These are phyloP conservation scores for Globisporangium recalcitrans DNA, from an alignment of 352 stramenopile genomes.

Conservation along the genomic window DNA sequence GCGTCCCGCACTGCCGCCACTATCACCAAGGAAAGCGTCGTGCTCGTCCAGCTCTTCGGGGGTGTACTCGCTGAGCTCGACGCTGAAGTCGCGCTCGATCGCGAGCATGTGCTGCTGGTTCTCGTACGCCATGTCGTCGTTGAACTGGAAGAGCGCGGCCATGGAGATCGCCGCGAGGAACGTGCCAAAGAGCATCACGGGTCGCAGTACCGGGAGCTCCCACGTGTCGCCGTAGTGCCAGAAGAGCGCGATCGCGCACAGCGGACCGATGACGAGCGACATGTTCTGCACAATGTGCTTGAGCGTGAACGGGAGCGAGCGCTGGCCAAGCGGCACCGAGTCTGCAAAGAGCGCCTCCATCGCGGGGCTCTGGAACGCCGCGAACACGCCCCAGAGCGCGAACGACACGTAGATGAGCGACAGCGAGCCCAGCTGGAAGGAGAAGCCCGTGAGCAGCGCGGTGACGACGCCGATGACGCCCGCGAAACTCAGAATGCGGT, in stretches of 20 bases:
- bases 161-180: slow-evolving; percentile 55
- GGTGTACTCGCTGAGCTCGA: slow-evolving; percentile 40
- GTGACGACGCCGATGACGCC: slow-evolving; percentile 32
- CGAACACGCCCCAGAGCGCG: slow-evolving; percentile 75
- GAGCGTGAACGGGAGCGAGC: slow-evolving; percentile 74
- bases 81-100: slow-evolving; percentile 58
- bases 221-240: slow-evolving; percentile 67
- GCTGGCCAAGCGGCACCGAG: slow-evolving; percentile 58
- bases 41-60: slow-evolving; percentile 16
- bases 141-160: slow-evolving; percentile 66
- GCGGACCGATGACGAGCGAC: slow-evolving; percentile 45
- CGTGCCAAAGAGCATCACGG: slow-evolving; percentile 64
- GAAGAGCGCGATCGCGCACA: slow-evolving; percentile 64
- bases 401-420: slow-evolving; percentile 59
- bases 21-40: slow-evolving; percentile 2
- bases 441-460: slow-evolving; percentile 36
- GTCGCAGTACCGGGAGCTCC: slow-evolving; percentile 49
- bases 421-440: slow-evolving; percentile 40
- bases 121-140: slow-evolving; percentile 74
- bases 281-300: slow-evolving; percentile 60
- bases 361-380: slow-evolving; percentile 64
- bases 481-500: slow-evolving; percentile 38
- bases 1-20: neutral
- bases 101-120: slow-evolving; percentile 47
- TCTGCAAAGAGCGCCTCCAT: slow-evolving; percentile 84